These are phyloP conservation scores for Mallotus repandus DNA, from an alignment of 441 rosid genomes.

Conservation along the genomic window DNA sequence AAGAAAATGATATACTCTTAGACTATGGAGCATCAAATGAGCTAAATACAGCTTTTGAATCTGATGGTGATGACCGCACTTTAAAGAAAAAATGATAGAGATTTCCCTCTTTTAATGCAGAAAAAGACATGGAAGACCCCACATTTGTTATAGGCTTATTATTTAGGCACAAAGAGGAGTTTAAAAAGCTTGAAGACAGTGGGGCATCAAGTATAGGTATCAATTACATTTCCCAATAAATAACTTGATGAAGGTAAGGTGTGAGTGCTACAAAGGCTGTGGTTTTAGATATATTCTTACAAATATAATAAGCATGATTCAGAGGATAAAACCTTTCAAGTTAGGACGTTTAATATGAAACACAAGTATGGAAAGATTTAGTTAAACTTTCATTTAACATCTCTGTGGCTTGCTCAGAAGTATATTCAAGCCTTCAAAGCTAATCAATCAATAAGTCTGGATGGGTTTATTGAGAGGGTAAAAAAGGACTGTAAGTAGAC, in stretches of 20 bases:
- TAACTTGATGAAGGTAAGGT: not conserved
- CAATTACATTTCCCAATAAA: not conserved
- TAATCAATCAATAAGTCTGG: not conserved
- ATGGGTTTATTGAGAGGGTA: not conserved
- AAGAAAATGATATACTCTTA: no score
- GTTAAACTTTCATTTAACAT: no score
- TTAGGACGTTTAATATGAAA: no score
- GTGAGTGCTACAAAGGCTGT: no score
- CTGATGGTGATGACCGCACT: no score
- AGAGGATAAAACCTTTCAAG: no score
- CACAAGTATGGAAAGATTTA: no score
- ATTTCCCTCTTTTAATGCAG: not conserved
- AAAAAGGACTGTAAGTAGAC: not conserved
- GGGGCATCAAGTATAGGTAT: not conserved
- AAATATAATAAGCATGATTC: no score
- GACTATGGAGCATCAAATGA: no score
- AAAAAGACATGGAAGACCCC: not conserved
- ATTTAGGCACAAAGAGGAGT: not conserved
- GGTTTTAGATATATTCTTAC: no score
- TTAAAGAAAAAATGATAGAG: no score
- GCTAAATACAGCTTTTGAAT: no score
- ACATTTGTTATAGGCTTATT: not conserved
- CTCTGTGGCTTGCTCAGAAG: not conserved
- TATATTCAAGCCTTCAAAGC: not conserved
- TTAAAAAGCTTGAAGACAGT: not conserved